A percentile compares a stretch with the other conserved stretches of the same genome.
phyloP scores from a whole-genome alignment of 2,329 filamentous ascomycete species.

The Xylariaceae sp. region DNA sequence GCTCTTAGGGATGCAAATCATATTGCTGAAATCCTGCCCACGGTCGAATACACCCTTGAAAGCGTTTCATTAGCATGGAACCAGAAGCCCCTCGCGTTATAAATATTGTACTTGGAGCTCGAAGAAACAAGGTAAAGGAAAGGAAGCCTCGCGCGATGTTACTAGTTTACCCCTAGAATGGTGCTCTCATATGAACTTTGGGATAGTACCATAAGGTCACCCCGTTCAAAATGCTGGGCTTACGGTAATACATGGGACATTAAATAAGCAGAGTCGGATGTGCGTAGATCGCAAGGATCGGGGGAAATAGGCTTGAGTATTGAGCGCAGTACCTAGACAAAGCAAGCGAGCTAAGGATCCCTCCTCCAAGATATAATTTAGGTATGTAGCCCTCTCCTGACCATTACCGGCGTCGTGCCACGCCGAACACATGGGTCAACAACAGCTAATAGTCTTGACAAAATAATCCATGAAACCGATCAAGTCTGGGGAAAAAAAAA shows the following conservation, averaged over 20 bases:
- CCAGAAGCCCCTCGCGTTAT: background rate
- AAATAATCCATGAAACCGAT: conserved; percentile 10
- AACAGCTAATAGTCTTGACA: conserved; percentile 16
- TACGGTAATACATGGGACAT: background rate
- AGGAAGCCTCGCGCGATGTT: background rate
- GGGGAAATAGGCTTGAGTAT: conserved; percentile 4
- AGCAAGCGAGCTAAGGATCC: conserved; percentile 4
- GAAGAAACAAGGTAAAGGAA: background rate
- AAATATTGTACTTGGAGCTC: background rate
- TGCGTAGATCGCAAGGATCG: background rate
- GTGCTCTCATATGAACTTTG: too few relatives aligned
- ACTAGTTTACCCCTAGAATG: too few relatives aligned
- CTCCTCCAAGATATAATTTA: conserved; percentile 3
- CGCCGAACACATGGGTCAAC: conserved; percentile 5
- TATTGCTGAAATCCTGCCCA: conserved; percentile 55
- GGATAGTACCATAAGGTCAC: background rate
- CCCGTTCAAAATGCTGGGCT: background rate
- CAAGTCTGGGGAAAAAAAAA: conserved; percentile 10
- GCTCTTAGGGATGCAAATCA: conserved; percentile 66
- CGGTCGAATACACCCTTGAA: conserved; percentile 57
- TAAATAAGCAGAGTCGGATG: background rate
- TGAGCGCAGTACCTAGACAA: conserved; percentile 3
- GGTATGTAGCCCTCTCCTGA: conserved; percentile 9
- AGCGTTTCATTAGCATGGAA: conserved; percentile 25
- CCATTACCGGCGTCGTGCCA: background rate